Conservation (phyloP, 2,329 filamentous ascomycete species). For the Fonsecaea monophora region DNA sequence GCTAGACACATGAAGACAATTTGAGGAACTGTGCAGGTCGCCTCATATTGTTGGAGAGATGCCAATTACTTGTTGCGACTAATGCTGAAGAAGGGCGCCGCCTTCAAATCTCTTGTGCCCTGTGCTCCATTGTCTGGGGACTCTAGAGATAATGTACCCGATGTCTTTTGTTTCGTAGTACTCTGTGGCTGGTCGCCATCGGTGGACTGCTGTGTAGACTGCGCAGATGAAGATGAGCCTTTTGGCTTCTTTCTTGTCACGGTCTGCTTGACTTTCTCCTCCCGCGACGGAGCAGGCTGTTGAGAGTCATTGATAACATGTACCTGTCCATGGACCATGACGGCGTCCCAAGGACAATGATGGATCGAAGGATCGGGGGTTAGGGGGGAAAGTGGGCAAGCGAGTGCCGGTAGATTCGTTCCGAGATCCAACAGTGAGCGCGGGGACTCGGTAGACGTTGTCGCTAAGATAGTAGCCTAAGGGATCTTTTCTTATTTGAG, state of each 20-base stretch:
- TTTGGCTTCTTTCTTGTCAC: slow-evolving; percentile 35
- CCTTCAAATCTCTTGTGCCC: slow-evolving; percentile 26
- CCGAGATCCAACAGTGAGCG: background rate
- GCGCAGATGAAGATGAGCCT: slow-evolving; percentile 5
- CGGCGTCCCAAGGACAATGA: background rate
- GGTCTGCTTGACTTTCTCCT: slow-evolving; percentile 13
- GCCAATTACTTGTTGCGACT: slow-evolving; percentile 70
- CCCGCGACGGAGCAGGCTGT: background rate
- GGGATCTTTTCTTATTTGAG: background rate
- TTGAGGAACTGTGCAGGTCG: background rate
- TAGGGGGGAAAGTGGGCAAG: background rate
- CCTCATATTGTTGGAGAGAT: slow-evolving; percentile 10
- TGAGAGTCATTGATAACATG: slow-evolving; percentile 1
- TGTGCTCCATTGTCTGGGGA: slow-evolving; percentile 2
- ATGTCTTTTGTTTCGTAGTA: background rate
- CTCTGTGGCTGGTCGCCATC: slow-evolving; percentile 2
- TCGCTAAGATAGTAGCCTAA: background rate
- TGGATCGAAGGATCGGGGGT: background rate
- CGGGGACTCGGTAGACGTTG: background rate
- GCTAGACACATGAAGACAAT: background rate
- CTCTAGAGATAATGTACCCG: background rate
- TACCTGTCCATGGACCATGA: background rate
- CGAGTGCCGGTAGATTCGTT: slow-evolving; percentile 1
- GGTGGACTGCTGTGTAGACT: slow-evolving; percentile 12
- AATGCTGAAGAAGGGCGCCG: slow-evolving; percentile 63